Evolutionary conservation across 352 stramenopile genomes (phyloP).

Genomic region (Globisporangium perplexum): DNA sequence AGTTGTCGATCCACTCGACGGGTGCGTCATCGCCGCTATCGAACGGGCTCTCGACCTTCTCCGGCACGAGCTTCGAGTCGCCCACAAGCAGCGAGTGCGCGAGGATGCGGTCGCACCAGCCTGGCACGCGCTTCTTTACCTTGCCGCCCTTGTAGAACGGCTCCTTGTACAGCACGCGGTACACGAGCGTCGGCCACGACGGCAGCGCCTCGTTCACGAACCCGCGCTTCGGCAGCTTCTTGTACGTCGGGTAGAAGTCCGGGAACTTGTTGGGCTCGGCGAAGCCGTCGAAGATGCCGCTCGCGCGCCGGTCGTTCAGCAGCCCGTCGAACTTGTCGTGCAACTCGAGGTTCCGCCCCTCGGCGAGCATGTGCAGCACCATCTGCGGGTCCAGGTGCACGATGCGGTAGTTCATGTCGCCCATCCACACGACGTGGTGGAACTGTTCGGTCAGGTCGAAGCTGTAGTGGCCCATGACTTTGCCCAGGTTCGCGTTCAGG

Average conservation of each 20-base stretch:
- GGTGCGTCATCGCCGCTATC: slow-evolving; percentile 7
- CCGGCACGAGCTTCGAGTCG: slow-evolving; percentile 71
- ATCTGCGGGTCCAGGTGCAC: slow-evolving; percentile 66
- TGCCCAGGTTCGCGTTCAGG: slow-evolving; percentile 69
- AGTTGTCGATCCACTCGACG: slow-evolving; percentile 61
- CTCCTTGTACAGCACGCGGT: slow-evolving; percentile 82
- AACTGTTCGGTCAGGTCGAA: slow-evolving; percentile 86
- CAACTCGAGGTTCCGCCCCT: slow-evolving; percentile 64
- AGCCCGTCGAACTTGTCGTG: slow-evolving; percentile 85
- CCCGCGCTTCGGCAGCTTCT: slow-evolving; percentile 76
- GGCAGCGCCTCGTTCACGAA: slow-evolving; percentile 53
- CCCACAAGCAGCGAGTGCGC: slow-evolving; percentile 77
- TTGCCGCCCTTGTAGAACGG: slow-evolving; percentile 88
- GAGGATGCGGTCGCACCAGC: slow-evolving; percentile 85
- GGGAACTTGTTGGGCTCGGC: slow-evolving; percentile 78
- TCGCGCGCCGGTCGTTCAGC: slow-evolving; percentile 67
- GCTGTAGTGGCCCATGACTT: slow-evolving; percentile 70
- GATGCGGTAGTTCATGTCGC: slow-evolving; percentile 87
- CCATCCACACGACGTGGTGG: slow-evolving; percentile 89
- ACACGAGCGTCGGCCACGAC: slow-evolving; percentile 71
- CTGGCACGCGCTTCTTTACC: slow-evolving; percentile 85
- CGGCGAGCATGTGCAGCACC: slow-evolving; percentile 76
- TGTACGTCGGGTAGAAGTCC: slow-evolving; percentile 89
- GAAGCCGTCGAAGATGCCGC: slow-evolving; percentile 77
- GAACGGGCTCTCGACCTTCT: slow-evolving; percentile 67